Base-by-base conservation (phyloP, 2,329 filamentous ascomycete species). In the Mollisia scopiformis region DNA sequence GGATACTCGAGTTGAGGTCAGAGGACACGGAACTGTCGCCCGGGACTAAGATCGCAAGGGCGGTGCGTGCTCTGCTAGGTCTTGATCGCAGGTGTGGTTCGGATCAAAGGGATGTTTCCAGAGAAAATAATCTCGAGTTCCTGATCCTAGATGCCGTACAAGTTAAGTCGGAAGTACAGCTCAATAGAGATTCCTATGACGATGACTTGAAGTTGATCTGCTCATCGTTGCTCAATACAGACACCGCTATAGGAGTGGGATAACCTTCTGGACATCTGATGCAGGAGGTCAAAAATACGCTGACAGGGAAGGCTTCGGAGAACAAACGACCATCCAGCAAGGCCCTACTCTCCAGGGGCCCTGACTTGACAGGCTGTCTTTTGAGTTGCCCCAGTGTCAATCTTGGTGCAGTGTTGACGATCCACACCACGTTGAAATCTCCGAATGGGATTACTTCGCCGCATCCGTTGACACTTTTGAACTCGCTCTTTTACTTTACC, bases 361-460 rank as follows among this genome's bases (percentile, higher is more conserved):
- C 28, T 58, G 52, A 62, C 35, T 49, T 47, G 39, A 50, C 27
- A 28, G 46, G 54, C 30, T n/a, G 21, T 37, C 41, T 49, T 50
- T 50, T 60, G 46, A 59, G 55, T 56, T 54, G 52, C 52, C 31
- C 62, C 13, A 3, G 58, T 57, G 61, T 35, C 54, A 61, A 63
- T 62, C 50, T 60, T 55, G 46, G 46, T 62, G 56, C 35, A 57
- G 55, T 37, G 25, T 58, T 49, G 62, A 60, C 57, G 65, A 63
- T 66, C 65, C 61, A 55, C 51, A 57, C 62, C 47, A 41, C 62
- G 57, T 53, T 55, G 59, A 67, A 64, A 62, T 62, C 60, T 64
- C 62, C 66, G 64, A 62, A 66, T 61, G 64, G 63, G 51, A 60
- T 57, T 57, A 59, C 57, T 60, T 67, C 60, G 52, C 59, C 57